These are phyloP conservation scores for Adiantum capillusveneris DNA, from an alignment of 75 land plant species.

Conservation along the genomic window DNA sequence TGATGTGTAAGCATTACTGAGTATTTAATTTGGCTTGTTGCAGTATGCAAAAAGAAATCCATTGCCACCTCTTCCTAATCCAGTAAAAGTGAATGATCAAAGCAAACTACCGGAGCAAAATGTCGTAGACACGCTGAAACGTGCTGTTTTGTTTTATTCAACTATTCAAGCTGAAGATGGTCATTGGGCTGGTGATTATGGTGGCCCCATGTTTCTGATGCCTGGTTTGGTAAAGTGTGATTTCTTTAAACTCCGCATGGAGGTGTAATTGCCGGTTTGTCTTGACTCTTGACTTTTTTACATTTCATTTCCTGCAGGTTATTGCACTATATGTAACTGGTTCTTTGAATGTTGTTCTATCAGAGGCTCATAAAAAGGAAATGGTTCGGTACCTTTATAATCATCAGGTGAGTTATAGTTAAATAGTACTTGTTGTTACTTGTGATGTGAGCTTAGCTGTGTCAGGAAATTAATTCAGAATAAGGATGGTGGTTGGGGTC, in stretches of 20 bases:
- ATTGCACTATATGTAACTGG: slow-evolving; percentile 74
- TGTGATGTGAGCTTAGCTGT: too few species aligned
- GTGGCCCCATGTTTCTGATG: slow-evolving; percentile 86
- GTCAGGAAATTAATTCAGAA: slow-evolving; percentile 51
- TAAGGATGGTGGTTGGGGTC: slow-evolving; percentile 96
- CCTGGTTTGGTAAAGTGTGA: slow-evolving; percentile 65
- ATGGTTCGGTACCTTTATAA: slow-evolving; percentile 82
- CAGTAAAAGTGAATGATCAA: slow-evolving; percentile 38
- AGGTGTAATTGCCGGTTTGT: too few species aligned
- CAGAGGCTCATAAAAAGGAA: slow-evolving; percentile 70
- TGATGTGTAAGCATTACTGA: too few species aligned
- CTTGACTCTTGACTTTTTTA: too few species aligned
- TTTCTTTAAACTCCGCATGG: neutral
- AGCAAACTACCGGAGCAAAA: slow-evolving; percentile 49
- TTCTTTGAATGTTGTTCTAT: slow-evolving; percentile 63
- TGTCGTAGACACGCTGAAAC: slow-evolving; percentile 39
- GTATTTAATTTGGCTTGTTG: too few species aligned
- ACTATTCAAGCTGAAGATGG: slow-evolving; percentile 83
- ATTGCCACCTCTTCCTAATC: slow-evolving; percentile 16
- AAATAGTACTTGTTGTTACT: too few species aligned
- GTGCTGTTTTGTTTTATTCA: slow-evolving; percentile 47
- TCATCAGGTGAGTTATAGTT: slow-evolving; percentile 62
- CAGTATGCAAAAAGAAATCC: slow-evolving; percentile 68
- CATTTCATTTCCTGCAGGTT: slow-evolving; percentile 54
- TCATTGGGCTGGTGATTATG: slow-evolving; percentile 94